Evolutionary conservation across 768 basidiomycete species (phyloP), one percentile per base, ranked within the genome.

Genomic region (Saitozyma podzolica): DNA sequence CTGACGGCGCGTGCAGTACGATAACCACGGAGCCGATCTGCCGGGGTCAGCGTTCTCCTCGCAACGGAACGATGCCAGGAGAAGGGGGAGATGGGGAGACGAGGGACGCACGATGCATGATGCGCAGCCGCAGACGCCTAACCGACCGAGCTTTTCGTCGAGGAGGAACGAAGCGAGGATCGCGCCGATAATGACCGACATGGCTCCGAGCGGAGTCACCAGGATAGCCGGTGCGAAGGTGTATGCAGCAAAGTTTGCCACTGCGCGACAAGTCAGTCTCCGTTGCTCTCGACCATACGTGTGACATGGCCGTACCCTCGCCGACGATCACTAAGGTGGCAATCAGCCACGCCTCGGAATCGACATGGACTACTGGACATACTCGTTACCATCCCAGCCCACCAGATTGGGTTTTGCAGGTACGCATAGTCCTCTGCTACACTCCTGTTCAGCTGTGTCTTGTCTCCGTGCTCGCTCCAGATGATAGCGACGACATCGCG

Each of bases 221-320:
- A 99, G 84, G 75, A 97, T 94, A 70, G 96, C 91, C 64, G 95
- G 96, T 1, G 96, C 96, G 71, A 97, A 99, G 0, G 92, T 90
- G 77, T 97, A 97, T 8, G 95, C 95, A 8, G 94, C 92, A 80
- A 98, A 98, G 81, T 84, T 84, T 52, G 82, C 82, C 39, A 83
- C 82, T 83, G 66, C 3, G 39, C 14, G 47, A 16, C 10, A 10
- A 37, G 11, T 54, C 11, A 29, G 51, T 48, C 48, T 16, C 16
- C 19, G 54, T 14, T n/a, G 41, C 43, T 17, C 37, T 37, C n/a
- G 9, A 48, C 16, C 37, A 7, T 29, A 40, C 41, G 7, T 9
- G 29, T 8, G 11, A 41, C 16, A 11, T 37, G 9, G 50, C 40
- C 82, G 72, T 74, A 95, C 94, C 80, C 88, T 98, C 95, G 58